These are phyloP conservation scores for Alternaria metachromatica DNA, from an alignment of 2,329 filamentous ascomycete genomes.

Conservation along the genomic window DNA sequence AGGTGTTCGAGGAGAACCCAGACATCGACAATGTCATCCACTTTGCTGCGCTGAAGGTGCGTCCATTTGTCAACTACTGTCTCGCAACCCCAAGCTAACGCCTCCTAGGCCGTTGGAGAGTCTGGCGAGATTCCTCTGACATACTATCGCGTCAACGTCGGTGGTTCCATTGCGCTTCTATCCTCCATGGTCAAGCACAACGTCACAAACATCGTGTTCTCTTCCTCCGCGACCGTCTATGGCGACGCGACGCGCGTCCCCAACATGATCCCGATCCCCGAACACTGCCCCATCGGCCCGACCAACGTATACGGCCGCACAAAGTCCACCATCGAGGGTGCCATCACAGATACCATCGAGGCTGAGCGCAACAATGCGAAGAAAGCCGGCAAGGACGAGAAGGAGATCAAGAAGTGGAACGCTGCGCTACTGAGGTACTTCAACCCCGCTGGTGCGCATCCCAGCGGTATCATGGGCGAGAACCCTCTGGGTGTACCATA, in stretches of 20 bases:
- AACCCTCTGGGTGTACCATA: conserved; percentile 95
- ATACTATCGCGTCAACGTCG: conserved; percentile 97
- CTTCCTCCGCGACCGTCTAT: conserved; percentile 96
- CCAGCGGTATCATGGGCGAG: conserved; percentile 96
- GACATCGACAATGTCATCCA: conserved; percentile 98
- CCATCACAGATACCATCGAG: conserved; percentile 90
- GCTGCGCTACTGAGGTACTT: conserved; percentile 94
- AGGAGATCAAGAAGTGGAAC: conserved; percentile 77
- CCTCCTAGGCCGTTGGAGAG: conserved; percentile 86
- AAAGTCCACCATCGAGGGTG: conserved; percentile 87
- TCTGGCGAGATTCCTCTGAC: conserved; percentile 92
- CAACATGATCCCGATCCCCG: conserved; percentile 99
- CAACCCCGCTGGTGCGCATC: conserved; percentile 94
- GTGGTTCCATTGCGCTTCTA: conserved; percentile 86
- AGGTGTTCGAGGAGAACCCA: conserved; percentile 86
- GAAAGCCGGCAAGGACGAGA: conserved; percentile 74
- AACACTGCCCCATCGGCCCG: conserved; percentile 92
- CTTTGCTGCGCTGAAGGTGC: conserved; percentile 94
- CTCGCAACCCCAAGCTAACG: conserved; percentile 6
- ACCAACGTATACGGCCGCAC: conserved; percentile 99
- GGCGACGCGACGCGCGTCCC: conserved; percentile 95
- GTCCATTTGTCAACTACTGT: conserved; percentile 14
- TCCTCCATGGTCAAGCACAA: conserved; percentile 87
- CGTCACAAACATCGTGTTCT: conserved; percentile 98
- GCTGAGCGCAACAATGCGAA: conserved; percentile 82